Evolutionary conservation across 2,329 filamentous ascomycete genomes (phyloP), one percentile per base, ranked within the genome.

Genomic region (Xylariales sp.): DNA sequence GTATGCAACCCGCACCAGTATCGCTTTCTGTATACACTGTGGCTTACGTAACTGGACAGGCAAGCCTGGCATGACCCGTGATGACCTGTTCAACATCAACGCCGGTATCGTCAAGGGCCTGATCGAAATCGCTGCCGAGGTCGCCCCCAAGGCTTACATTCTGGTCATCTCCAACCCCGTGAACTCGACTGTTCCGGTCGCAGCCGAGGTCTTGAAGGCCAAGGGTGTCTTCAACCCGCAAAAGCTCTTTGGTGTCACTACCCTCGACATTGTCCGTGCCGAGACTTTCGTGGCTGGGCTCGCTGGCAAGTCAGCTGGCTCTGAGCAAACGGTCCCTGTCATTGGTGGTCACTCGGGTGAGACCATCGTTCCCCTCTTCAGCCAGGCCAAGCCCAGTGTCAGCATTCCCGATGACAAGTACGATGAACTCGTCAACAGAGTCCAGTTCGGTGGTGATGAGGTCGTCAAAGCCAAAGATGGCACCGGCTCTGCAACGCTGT

Each of bases 51-150:
- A n/a, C 8, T 27, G 20, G 39, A 12, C 51, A 96, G 91, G 91
- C 72, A 97, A 97, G 80, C 93, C 93, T 58, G 93, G 93, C 60
- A 98, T 98, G 93, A 96, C 87, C 68, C 89, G 93, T 73, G 93
- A 98, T 60, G 93, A 97, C 64, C 87, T 98, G 46, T 98, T 98
- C 86, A 96, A 96, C 74, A 95, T 96, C 78, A 98, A 98, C 68
- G 93, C 93, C 47, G 88, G 90, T 58, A 98, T 98, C 62, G 93
- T 98, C 62, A 88, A 93, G 72, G 89, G 88, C 56, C 78, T 98
- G 54, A 84, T 94, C 57, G 86, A 95, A 75, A 83, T 86, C 40
- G 81, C 88, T 57, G 89, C 91, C 56, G 83, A 96, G 64, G 81
- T 85, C 61, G 84, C 83, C 64, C 93, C 93, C 63, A 94, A 96